Evolutionary conservation across 2,329 filamentous ascomycete genomes (phyloP), one percentile per base, ranked within the genome.

Genomic region (Lithohypha guttulata): DNA sequence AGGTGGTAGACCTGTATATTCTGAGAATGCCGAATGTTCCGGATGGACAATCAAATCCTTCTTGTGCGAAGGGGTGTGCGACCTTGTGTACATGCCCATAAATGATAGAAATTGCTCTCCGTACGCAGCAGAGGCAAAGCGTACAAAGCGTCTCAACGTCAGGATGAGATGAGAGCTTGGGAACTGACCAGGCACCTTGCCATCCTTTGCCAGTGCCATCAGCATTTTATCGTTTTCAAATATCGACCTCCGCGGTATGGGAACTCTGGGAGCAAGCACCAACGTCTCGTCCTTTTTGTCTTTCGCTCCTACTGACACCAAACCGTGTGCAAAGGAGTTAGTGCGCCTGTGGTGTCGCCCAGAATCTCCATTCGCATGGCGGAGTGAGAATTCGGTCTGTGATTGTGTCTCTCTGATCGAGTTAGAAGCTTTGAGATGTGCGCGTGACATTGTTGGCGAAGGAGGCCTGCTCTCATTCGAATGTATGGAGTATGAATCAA

Each of bases 51-150:
- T 55, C 52, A 34, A 54, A 51, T 41, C 39, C 15, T 40, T 42
- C 38, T 45, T 46, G 9, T 38, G 37, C 1, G 42, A 39, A 11
- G 35, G 42, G 2, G 65, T 55, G 6, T 30, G 19, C 10, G 18
- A 18, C 27, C 31, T n/a, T 19, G 19, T 19, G 9, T 26, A 23
- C 14, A 39, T 11, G 14, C 64, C 64, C 64, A 68, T 66, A n/a
- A 67, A 55, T 21, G 59, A 62, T 6, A 68, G 53, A 21, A 65
- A 65, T 45, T 59, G 63, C 6, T 63, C 56, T 4, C 64, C 64
- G 42, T 68, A 68, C 5, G 63, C 66, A 19, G 64, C 64, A 7
- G 62, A 65, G 5, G 64, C 63, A 47, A 66, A 68, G 10, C 64
- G 59, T 32, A 57, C 64, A 43, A 66, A 68, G 7, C 64, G 58